A percentile compares a stretch with the other conserved stretches of the same genome.
Evolutionary conservation across 1,139 yeast genomes (phyloP).

Genomic region (Scheffersomyces cryptocercus): DNA sequence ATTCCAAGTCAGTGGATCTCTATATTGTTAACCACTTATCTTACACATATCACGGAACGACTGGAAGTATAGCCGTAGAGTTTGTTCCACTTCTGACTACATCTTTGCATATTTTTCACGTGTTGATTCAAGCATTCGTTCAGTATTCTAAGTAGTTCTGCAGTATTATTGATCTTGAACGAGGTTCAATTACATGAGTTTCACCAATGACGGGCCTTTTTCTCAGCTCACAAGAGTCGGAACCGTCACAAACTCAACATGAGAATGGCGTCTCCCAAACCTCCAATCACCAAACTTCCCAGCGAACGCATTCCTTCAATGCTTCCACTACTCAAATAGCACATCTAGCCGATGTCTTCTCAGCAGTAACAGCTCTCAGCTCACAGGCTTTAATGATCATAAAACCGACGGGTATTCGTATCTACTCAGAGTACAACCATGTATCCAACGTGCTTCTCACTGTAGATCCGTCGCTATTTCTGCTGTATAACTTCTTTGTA

Average conservation of each 20-base stretch:
- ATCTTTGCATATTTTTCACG: too few relatives aligned
- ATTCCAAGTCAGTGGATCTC: too few relatives aligned
- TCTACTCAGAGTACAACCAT: constrained; percentile 42
- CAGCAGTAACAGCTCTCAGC: constrained; percentile 33
- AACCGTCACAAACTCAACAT: not conserved
- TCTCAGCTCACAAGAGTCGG: constrained; percentile 7
- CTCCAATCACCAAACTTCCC: too few relatives aligned
- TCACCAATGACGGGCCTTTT: constrained; percentile 6
- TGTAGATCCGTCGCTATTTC: constrained; percentile 40
- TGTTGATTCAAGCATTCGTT: too few relatives aligned
- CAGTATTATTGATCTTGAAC: too few relatives aligned
- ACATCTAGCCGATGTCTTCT: constrained; percentile 41
- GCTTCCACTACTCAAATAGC: constrained; percentile 42
- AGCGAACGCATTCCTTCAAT: constrained; percentile 18
- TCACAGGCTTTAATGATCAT: constrained; percentile 39
- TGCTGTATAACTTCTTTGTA: constrained; percentile 24
- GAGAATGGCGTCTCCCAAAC: too few relatives aligned
- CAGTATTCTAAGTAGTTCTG: too few relatives aligned
- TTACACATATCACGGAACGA: too few relatives aligned
- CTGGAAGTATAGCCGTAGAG: too few relatives aligned
- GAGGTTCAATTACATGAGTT: too few relatives aligned
- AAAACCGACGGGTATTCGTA: constrained; percentile 30
- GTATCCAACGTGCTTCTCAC: constrained; percentile 36
- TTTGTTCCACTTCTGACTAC: too few relatives aligned
- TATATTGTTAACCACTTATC: too few relatives aligned